Evolutionary conservation across 2,329 filamentous ascomycete species (phyloP).

Genomic region (Penicillium sp.): DNA sequence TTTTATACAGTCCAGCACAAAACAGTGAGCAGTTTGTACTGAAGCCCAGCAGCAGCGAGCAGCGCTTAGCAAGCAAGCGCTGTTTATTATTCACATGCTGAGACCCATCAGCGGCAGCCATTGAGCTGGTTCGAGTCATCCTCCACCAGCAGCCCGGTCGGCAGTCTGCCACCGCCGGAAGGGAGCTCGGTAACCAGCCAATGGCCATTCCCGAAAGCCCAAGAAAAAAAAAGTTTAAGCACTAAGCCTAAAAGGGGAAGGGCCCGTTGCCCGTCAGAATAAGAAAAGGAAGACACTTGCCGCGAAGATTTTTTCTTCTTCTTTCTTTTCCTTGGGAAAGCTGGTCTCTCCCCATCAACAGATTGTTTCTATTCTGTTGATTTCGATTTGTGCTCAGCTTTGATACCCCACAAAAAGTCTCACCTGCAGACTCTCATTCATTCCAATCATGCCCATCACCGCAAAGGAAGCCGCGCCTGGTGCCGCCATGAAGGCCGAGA

Average conservation of each 20-base stretch:
- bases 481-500: slow-evolving; percentile 46
- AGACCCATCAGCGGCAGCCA: background rate
- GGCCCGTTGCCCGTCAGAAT: slow-evolving; percentile 20
- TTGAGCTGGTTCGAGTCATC: slow-evolving; percentile 10
- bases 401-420: slow-evolving; percentile 18
- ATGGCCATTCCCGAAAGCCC: slow-evolving; percentile 10
- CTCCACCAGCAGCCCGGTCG: slow-evolving; percentile 5
- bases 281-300: slow-evolving; percentile 28
- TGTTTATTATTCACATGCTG: too few relatives aligned
- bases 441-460: slow-evolving; percentile 61
- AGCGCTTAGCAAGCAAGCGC: too few relatives aligned
- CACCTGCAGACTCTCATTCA: slow-evolving; percentile 25
- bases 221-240: slow-evolving; percentile 7
- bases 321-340: slow-evolving; percentile 52
- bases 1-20: too few relatives aligned
- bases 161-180: slow-evolving; percentile 19
- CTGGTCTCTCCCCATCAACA: slow-evolving; percentile 56
- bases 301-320: slow-evolving; percentile 34
- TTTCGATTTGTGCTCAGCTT: slow-evolving; percentile 25
- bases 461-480: slow-evolving; percentile 55
- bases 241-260: slow-evolving; percentile 22
- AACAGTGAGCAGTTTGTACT: too few relatives aligned
- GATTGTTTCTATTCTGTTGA: slow-evolving; percentile 44
- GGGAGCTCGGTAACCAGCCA: slow-evolving; percentile 28
- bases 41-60: too few relatives aligned